These are phyloP conservation scores for Mycena rosella DNA, from an alignment of 768 basidiomycete genomes.

Conservation along the genomic window DNA sequence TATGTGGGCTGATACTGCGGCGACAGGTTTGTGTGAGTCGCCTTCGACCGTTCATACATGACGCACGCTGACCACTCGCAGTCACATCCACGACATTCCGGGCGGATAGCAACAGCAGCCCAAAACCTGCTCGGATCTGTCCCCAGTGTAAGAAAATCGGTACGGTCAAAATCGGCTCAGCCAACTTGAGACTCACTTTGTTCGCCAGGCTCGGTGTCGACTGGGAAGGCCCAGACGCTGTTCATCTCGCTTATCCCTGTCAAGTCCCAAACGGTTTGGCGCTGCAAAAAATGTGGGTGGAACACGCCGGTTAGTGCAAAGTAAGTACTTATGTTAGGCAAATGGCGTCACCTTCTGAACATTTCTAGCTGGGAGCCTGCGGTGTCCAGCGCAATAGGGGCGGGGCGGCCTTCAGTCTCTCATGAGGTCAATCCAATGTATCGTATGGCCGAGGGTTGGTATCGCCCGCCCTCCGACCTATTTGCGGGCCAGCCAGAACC, in stretches of 20 bases:
- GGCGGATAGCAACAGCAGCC: neutral
- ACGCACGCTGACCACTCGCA: neutral
- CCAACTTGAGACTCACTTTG: neutral
- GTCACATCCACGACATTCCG: slow-evolving; percentile 27
- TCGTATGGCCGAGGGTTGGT: slow-evolving; percentile 36
- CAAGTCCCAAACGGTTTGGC: slow-evolving; percentile 31
- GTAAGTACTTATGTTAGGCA: neutral
- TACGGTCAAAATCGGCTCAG: neutral
- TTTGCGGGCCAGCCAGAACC: slow-evolving; percentile 16
- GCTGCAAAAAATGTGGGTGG: slow-evolving; percentile 34
- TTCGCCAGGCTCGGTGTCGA: slow-evolving; percentile 29
- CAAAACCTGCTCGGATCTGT: slow-evolving; percentile 30
- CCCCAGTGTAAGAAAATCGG: slow-evolving; percentile 28
- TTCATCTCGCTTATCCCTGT: slow-evolving; percentile 21
- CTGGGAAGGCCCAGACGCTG: slow-evolving; percentile 25
- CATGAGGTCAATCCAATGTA: slow-evolving; percentile 35
- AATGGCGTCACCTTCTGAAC: neutral
- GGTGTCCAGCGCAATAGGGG: slow-evolving; percentile 15
- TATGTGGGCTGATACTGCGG: slow-evolving; percentile 9
- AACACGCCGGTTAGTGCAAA: slow-evolving; percentile 13
- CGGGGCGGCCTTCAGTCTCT: slow-evolving; percentile 27
- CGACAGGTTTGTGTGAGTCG: slow-evolving; percentile 21
- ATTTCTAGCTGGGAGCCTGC: slow-evolving; percentile 30
- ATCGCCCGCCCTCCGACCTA: slow-evolving; percentile 32
- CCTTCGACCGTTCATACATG: neutral